Base-by-base conservation (phyloP, 106 monocot genomes). In the Phalaenopsis equestris region DNA sequence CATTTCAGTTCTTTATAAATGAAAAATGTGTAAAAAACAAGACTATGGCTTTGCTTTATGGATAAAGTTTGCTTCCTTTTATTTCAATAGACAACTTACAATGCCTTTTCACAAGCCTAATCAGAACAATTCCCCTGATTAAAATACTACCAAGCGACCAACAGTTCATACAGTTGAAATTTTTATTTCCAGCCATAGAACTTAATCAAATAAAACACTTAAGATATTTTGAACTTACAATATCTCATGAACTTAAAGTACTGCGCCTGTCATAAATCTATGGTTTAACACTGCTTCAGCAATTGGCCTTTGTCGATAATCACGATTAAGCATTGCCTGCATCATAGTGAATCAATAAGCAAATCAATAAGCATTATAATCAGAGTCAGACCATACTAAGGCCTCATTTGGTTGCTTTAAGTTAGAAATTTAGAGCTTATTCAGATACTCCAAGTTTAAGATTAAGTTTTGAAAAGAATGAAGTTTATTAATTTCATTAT, bases 241-340 rank as follows among this genome's bases (percentile, higher is more conserved):
- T 15, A 72, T 72, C 11, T 14, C 3, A 41, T 6, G 18, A 39
- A 0, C 36, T 87, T 75, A 93, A 0, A 90, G 86, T 52, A 89
- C 80, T 47, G 90, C 76, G 64, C 90, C 90, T 38, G 93, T 92
- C 82, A 94, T 92, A 81, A 94, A 97, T 15, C 94, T 80, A 73
- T 97, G 96, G 74, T 89, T 94, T 78, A 97, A 77, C 30, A 92
- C 90, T 55, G 96, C 92, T 78, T 91, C 87, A 17, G 96, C 94
- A 73, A 85, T 89, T 16, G 96, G 96, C 21, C 96, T 82, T 65
- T 77, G 84, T 70, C 93, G 93, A 79, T 88, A 90, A 84, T 94
- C 92, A 37, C 92, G 92, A 84, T 92, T 89, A 16, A 97, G 84
- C 96, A 97, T 97, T 36, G 94, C 90, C 96, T 97, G 84, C 12